Base-by-base conservation (phyloP, 345 rosid genomes). In the Salix caprea region DNA sequence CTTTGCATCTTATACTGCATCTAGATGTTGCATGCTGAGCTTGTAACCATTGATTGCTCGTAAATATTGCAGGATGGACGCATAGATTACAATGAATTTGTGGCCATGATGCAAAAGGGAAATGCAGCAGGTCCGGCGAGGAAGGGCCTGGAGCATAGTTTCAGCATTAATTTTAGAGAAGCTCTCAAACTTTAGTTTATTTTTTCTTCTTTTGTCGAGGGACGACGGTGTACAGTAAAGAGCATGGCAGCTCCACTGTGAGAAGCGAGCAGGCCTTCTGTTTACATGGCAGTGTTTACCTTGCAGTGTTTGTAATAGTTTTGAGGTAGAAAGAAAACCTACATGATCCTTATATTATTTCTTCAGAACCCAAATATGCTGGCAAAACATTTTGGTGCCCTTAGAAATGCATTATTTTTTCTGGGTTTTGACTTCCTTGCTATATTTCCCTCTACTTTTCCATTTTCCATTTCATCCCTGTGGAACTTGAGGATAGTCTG, bases 161-260 rank as follows among this genome's bases (percentile, higher is more conserved):
- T 82, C 82, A 85, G 88, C 85, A 80, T 91, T 40, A 80, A 82
- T 24, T 87, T 89, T 74, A 82, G 84, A 78, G 84, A 84, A 52
- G 86, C 84, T 52, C 65, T 78, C 30, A 84, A 84, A 28, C 76
- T 81, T 66, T 76, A 78, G 77, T 12, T 69, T 58, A 23, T 37
- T 26, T 68, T 14, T 18, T 68, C 19, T 18, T 46, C 23, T 30
- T 52, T 48, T 24, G 23, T 50, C 0, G 21, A 37, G 14, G 77
- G 40, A 30, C 6, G 2, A 16, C 61, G 68, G 44, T 28, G 79
- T 74, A 71, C 58, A 71, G 77, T 71, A 54, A 52, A 69, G 65
- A 64, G 62, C 70, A 44, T 26, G 52, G 40, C 54, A 37, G 71
- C 78, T 67, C 72, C 40, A 19, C 60, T 7, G 5, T 44, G 24